These are phyloP conservation scores for Phyllosticta citrichinensis DNA, from an alignment of 2,329 filamentous ascomycete species.

Conservation along the genomic window DNA sequence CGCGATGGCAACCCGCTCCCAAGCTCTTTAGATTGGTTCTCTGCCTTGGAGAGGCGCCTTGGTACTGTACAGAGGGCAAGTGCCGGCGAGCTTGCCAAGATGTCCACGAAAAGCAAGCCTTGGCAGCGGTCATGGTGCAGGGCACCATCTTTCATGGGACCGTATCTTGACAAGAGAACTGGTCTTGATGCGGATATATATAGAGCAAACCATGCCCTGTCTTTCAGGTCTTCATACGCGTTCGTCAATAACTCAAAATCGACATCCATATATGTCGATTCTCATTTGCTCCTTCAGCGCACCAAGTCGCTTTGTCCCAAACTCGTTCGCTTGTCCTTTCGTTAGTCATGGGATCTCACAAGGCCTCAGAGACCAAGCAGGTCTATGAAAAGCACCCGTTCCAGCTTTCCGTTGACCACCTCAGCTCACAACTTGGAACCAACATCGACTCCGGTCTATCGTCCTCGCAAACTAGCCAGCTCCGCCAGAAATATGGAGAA, in stretches of 20 bases:
- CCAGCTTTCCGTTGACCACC: slow-evolving; percentile 12
- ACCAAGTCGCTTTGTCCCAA: background rate
- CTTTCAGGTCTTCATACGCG: background rate
- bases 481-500: slow-evolving; percentile 14
- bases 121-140: slow-evolving; percentile 7
- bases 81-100: slow-evolving; percentile 1
- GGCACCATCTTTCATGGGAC: slow-evolving; percentile 5
- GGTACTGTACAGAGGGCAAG: background rate
- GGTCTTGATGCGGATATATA: background rate
- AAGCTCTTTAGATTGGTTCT: slow-evolving; percentile 1
- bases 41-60: background rate
- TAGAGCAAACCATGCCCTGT: background rate
- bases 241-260: background rate
- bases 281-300: background rate
- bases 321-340: background rate
- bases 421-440: slow-evolving; percentile 10
- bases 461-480: slow-evolving; percentile 10
- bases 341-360: slow-evolving; percentile 12
- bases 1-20: background rate
- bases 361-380: slow-evolving; percentile 7
- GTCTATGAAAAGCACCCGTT: slow-evolving; percentile 16
- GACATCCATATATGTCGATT: background rate
- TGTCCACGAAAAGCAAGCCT: slow-evolving; percentile 1
- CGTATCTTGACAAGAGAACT: background rate
- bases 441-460: slow-evolving; percentile 14